phyloP scores from a whole-genome alignment of 768 basidiomycete genomes.

The Kondoa malvinella region DNA sequence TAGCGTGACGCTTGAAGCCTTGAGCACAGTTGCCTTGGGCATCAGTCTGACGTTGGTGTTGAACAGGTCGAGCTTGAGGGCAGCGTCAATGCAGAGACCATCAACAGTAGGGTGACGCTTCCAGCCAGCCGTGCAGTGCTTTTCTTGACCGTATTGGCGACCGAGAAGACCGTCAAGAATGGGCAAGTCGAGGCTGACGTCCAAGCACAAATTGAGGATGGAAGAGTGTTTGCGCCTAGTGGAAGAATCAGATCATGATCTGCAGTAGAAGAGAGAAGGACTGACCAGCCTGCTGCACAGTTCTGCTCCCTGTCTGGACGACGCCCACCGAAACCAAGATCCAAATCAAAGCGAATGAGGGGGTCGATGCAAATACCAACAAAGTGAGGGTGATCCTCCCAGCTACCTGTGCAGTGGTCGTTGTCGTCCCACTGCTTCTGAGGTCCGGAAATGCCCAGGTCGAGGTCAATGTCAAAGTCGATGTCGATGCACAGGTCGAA shows the following conservation, averaged over 20 bases:
- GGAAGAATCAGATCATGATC: neutral
- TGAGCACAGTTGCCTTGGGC: neutral
- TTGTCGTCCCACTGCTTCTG: neutral
- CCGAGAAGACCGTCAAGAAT: neutral
- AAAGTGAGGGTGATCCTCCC: slow-evolving; percentile 2
- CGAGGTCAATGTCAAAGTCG: slow-evolving; percentile 2
- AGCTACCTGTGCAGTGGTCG: neutral
- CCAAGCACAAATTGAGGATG: slow-evolving; percentile 8
- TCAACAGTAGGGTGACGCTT: neutral
- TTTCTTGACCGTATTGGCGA: neutral
- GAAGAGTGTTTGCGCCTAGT: slow-evolving; percentile 2
- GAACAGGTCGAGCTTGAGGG: neutral
- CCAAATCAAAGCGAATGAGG: neutral
- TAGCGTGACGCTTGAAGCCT: neutral
- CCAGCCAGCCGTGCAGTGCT: neutral
- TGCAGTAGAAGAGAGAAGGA: neutral
- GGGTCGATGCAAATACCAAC: slow-evolving; percentile 4
- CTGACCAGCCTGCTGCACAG: neutral
- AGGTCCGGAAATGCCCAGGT: slow-evolving; percentile 5
- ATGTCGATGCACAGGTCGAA: neutral
- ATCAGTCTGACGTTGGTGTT: neutral
- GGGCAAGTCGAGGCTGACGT: neutral
- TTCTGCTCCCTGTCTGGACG: neutral
- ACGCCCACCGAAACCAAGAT: neutral
- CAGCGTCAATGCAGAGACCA: slow-evolving; percentile 5